Base-by-base conservation (phyloP, 2,329 filamentous ascomycete genomes). In the Colletotrichum destructivum region DNA sequence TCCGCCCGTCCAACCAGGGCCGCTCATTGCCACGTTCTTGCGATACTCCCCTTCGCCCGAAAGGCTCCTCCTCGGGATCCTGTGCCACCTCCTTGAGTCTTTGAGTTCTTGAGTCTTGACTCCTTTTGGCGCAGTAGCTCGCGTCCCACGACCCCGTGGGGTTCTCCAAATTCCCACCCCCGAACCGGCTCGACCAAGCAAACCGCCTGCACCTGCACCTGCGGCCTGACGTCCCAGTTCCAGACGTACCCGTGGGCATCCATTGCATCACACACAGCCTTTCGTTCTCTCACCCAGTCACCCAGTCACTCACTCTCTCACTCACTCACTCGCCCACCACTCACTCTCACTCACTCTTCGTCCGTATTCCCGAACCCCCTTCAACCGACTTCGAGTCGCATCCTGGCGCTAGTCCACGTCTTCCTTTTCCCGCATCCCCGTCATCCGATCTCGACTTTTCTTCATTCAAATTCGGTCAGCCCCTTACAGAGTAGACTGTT, bases 41-140 rank as follows among this genome's bases (percentile, higher is more conserved):
- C 61, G 18, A 66, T 38, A 57, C 71, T 31, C 64, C 75, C 75
- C 65, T 73, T 76, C 75, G 75, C 73, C 75, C 75, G 75, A 76
- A 69, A 74, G 74, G 68, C 74, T 73, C 31, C 57, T 31, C 40
- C 23, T 21, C 44, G 56, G 26, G 13, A 16, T 18, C 12, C 21
- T 16, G 52, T 55, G 26, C 5, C 23, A 7, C 15, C 18, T 11
- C 26, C 8, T n/a, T n/a, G 26, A n/a, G 7, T 26, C 26, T 26
- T 26, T 26, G 26, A 4, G 26, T 26, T 26, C 26, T 26, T 26
- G 26, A 4, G 26, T 26, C 26, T 26, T 26, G 26, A 4, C 26
- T 26, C 8, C 15, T n/a, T 9, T 54, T 47, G 46, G 46, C 46
- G 46, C 18, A 47, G 18, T 11, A n/a, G 46, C 46, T 15, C 46